A percentile compares a stretch with the other conserved stretches of the same genome.
phyloP scores from a whole-genome alignment of 768 basidiomycete genomes.

The Daedaleopsis sinensis region DNA sequence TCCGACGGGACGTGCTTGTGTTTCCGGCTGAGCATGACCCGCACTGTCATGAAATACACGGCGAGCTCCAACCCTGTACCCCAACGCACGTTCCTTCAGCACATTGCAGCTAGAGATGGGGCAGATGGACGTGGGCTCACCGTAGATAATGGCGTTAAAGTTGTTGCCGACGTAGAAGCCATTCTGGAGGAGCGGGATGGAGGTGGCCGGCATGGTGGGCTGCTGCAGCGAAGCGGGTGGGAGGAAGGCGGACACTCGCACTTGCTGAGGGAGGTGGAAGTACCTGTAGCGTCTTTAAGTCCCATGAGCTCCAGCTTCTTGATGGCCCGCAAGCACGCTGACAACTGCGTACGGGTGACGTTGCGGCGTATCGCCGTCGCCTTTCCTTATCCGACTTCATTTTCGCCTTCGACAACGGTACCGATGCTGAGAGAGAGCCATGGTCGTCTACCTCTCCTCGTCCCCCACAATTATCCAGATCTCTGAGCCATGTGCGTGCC shows the following conservation, averaged over 20 bases:
- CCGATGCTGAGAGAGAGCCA: neutral
- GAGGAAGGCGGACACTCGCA: neutral
- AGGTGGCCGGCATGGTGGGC: slow-evolving; percentile 6
- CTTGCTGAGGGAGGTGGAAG: neutral
- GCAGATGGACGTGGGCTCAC: slow-evolving; percentile 5
- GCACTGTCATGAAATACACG: slow-evolving; percentile 30
- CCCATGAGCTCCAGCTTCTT: neutral
- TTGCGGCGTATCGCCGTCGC: neutral
- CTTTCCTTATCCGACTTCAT: neutral
- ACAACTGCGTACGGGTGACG: neutral
- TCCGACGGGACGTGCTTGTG: slow-evolving; percentile 2
- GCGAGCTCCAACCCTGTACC: slow-evolving; percentile 28
- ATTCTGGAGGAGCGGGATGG: slow-evolving; percentile 19
- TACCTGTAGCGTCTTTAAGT: neutral
- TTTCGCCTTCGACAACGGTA: neutral
- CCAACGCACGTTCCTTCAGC: neutral
- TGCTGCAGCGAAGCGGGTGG: neutral
- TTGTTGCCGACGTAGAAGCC: slow-evolving; percentile 32
- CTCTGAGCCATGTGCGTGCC: neutral
- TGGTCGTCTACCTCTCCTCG: neutral
- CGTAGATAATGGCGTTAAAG: slow-evolving; percentile 32
- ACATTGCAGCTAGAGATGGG: neutral
- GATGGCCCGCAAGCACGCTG: neutral
- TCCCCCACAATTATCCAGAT: neutral
- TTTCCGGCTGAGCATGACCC: slow-evolving; percentile 10